phyloP scores from a whole-genome alignment of 768 basidiomycete species.

The Hemileccinum impolitum region DNA sequence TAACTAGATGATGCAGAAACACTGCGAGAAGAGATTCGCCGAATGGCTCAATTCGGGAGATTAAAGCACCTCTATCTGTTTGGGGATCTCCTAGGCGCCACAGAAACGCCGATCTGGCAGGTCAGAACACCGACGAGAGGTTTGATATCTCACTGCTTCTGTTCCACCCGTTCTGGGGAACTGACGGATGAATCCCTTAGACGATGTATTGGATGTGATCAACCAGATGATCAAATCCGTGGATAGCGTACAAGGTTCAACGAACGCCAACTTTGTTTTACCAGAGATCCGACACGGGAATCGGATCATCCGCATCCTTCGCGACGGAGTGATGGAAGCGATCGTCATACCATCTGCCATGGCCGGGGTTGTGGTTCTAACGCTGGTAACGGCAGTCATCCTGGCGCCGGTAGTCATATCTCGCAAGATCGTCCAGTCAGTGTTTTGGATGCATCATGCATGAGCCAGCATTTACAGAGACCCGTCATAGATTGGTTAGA shows the following conservation, averaged over 20 bases:
- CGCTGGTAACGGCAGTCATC: constrained; percentile 1
- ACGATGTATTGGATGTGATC: constrained; percentile 9
- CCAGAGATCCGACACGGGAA: constrained; percentile 10
- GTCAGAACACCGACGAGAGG: background rate
- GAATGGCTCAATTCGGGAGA: constrained; percentile 8
- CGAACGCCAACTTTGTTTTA: constrained; percentile 6
- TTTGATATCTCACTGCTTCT: background rate
- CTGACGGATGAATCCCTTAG: background rate
- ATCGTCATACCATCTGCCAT: constrained; percentile 5
- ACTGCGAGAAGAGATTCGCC: constrained; percentile 19
- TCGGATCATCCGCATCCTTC: constrained; percentile 1
- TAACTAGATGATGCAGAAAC: constrained; percentile 7
- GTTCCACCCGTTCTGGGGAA: background rate
- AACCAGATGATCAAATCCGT: constrained; percentile 9
- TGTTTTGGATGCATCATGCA: background rate
- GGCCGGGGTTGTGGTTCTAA: background rate
- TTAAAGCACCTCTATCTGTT: constrained; percentile 15
- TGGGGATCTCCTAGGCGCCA: background rate
- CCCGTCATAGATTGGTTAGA: background rate
- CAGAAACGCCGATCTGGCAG: background rate
- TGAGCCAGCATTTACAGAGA: background rate
- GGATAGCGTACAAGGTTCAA: constrained; percentile 8
- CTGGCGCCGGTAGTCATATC: background rate
- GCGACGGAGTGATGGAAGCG: background rate
- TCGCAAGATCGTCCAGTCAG: background rate